A percentile compares a stretch with the other conserved stretches of the same genome.
Conservation (phyloP, 1,284 basidiomycete species). For the Vanrija sp. region DNA sequence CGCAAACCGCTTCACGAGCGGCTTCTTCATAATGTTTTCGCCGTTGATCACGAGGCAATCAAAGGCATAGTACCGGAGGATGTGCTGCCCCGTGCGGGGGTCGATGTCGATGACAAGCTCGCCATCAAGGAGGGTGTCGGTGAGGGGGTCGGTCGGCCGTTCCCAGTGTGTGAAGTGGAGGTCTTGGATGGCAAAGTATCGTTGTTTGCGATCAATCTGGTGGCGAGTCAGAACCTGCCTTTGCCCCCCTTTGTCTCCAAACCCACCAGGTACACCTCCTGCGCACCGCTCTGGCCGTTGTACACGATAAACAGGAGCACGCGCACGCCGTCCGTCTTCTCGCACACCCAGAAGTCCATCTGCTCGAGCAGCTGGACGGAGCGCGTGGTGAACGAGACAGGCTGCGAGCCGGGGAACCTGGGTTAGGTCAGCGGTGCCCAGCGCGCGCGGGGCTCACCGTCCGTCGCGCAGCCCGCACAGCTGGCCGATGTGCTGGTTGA, state of each 20-base stretch:
- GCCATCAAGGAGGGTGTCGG: slow-evolving; percentile 84
- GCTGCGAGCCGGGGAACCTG: slow-evolving; percentile 90
- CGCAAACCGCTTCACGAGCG: slow-evolving; percentile 83
- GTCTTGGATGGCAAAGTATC: slow-evolving; percentile 68
- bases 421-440: neutral
- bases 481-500: slow-evolving; percentile 60
- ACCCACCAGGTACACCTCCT: slow-evolving; percentile 74
- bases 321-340: slow-evolving; percentile 97
- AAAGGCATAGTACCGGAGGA: slow-evolving; percentile 78
- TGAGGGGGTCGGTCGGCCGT: slow-evolving; percentile 60
- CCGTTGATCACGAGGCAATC: slow-evolving; percentile 87
- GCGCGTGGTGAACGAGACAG: slow-evolving; percentile 72
- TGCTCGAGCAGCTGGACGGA: slow-evolving; percentile 72
- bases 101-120: slow-evolving; percentile 92
- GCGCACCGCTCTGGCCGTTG: slow-evolving; percentile 55
- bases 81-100: slow-evolving; percentile 69
- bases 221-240: neutral
- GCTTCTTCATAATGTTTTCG: slow-evolving; percentile 77
- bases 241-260: neutral
- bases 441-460: slow-evolving; percentile 49
- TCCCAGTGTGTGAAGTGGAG: slow-evolving; percentile 87
- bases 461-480: slow-evolving; percentile 63
- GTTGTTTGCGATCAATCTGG: slow-evolving; percentile 93
- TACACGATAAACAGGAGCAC: slow-evolving; percentile 78
- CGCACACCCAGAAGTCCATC: slow-evolving; percentile 97